Conservation (phyloP, 768 basidiomycete species). For the Lactarius trivialis region DNA sequence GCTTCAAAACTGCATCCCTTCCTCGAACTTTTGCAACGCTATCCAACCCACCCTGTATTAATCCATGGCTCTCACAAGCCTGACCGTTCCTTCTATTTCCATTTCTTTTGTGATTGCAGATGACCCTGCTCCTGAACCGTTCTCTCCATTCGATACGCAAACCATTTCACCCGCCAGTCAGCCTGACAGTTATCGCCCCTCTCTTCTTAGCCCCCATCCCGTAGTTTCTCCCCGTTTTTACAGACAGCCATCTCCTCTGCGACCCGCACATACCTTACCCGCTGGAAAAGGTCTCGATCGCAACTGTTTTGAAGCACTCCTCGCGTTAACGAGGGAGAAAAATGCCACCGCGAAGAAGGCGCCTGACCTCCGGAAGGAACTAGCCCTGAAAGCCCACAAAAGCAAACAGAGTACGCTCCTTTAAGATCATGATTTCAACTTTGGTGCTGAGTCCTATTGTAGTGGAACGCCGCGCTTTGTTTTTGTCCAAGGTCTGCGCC, state of each 20-base stretch:
- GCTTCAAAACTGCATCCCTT: conserved; percentile 25
- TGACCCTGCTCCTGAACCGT: conserved; percentile 45
- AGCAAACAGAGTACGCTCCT: conserved; percentile 60
- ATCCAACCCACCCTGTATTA: conserved; percentile 23
- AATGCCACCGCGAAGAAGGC: conserved; percentile 43
- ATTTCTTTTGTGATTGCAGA: conserved; percentile 64
- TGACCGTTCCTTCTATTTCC: conserved; percentile 57
- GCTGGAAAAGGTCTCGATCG: conserved; percentile 51
- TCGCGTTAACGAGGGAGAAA: conserved; percentile 55
- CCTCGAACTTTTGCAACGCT: not conserved
- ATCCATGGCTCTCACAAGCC: conserved; percentile 30
- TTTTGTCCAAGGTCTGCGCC: conserved; percentile 67
- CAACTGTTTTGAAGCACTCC: conserved; percentile 56
- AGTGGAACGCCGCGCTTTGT: conserved; percentile 71
- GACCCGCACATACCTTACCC: conserved; percentile 33
- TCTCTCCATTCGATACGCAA: conserved; percentile 50
- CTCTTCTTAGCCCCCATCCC: conserved; percentile 52
- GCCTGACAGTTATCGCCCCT: conserved; percentile 51
- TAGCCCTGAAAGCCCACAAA: conserved; percentile 64
- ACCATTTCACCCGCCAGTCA: conserved; percentile 27
- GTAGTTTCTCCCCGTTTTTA: conserved; percentile 35
- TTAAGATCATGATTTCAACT: not conserved
- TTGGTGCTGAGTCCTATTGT: conserved; percentile 9
- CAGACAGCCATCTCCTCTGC: conserved; percentile 46
- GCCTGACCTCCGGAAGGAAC: conserved; percentile 64